These are phyloP conservation scores for Hypsizygus ulmarius DNA, from an alignment of 1,284 basidiomycete species.

Conservation along the genomic window DNA sequence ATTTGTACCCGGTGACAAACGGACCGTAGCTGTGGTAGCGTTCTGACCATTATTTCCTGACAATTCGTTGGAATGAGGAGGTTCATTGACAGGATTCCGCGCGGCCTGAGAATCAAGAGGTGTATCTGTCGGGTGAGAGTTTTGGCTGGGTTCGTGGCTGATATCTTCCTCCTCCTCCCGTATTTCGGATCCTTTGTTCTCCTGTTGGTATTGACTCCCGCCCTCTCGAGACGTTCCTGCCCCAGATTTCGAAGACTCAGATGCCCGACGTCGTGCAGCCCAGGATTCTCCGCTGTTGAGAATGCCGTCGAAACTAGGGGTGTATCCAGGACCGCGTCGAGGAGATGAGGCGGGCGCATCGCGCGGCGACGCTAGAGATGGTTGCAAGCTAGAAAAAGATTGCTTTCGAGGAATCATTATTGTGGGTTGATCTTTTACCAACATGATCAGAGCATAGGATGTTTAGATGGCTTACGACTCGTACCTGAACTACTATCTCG, in stretches of 20 bases:
- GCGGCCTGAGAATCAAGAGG: slow-evolving; percentile 5
- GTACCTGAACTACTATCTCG: slow-evolving; percentile 63
- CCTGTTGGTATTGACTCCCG: slow-evolving; percentile 36
- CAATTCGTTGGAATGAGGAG: not conserved
- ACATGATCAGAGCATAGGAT: slow-evolving; percentile 7
- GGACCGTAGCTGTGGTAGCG: slow-evolving; percentile 16
- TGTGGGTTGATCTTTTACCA: slow-evolving; percentile 31
- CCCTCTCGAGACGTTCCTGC: slow-evolving; percentile 36
- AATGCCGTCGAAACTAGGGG: slow-evolving; percentile 69
- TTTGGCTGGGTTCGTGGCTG: slow-evolving; percentile 6
- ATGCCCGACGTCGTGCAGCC: slow-evolving; percentile 57
- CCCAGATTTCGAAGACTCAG: slow-evolving; percentile 46
- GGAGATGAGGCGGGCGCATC: slow-evolving; percentile 61
- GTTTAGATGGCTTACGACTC: slow-evolving; percentile 9
- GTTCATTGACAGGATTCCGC: slow-evolving; percentile 1
- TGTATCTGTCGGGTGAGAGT: slow-evolving; percentile 8
- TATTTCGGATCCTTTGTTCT: slow-evolving; percentile 44
- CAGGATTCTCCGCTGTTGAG: slow-evolving; percentile 64
- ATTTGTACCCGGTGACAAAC: slow-evolving; percentile 18
- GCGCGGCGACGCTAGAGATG: slow-evolving; percentile 52
- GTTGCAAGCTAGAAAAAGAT: slow-evolving; percentile 63
- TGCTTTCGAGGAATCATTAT: slow-evolving; percentile 56
- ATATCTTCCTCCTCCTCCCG: slow-evolving; percentile 57
- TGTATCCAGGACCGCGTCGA: slow-evolving; percentile 54
- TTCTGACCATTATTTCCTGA: slow-evolving; percentile 8